Evolutionary conservation across 208 protist species (phyloP), one percentile per base, ranked within the genome.

Genomic region (Ichthyophonus hoferi): DNA sequence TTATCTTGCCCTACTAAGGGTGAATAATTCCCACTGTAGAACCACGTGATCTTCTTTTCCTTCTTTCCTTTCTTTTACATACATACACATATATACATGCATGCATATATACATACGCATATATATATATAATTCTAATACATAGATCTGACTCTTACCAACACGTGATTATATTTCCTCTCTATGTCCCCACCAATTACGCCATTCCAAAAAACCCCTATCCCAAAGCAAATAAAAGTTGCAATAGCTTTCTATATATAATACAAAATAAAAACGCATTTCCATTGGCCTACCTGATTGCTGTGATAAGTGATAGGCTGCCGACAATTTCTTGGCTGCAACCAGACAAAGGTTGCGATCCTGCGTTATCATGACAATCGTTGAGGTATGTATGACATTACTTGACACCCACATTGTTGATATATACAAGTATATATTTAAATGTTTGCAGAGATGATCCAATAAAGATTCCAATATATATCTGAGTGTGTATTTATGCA

Each of bases 201-300:
- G n/a, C n/a, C n/a, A n/a, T n/a, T n/a, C n/a, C n/a, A n/a, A n/a
- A n/a, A n/a, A n/a, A n/a, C n/a, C n/a, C n/a, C n/a, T n/a, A n/a
- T n/a, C n/a, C n/a, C n/a, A n/a, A n/a, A n/a, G n/a, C n/a, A n/a
- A n/a, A n/a, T n/a, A n/a, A n/a, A n/a, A n/a, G n/a, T n/a, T n/a
- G n/a, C n/a, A n/a, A n/a, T n/a, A n/a, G n/a, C n/a, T n/a, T n/a
- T n/a, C n/a, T n/a, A n/a, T n/a, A n/a, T n/a, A n/a, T n/a, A n/a
- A n/a, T n/a, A n/a, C n/a, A n/a, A n/a, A n/a, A n/a, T n/a, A n/a
- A n/a, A n/a, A n/a, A n/a, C n/a, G n/a, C n/a, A n/a, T n/a, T n/a
- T n/a, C n/a, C n/a, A n/a, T n/a, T n/a, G n/a, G 0, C 78, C 14
- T 37, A 85, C 81, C 81, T 43, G 81, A 85, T 58, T 85, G 81